Percentiles rank a stretch among this genome's conserved stretches.
Evolutionary conservation across 164 flowering plant genomes (phyloP).

Genomic region (Vitis cinerea): DNA sequence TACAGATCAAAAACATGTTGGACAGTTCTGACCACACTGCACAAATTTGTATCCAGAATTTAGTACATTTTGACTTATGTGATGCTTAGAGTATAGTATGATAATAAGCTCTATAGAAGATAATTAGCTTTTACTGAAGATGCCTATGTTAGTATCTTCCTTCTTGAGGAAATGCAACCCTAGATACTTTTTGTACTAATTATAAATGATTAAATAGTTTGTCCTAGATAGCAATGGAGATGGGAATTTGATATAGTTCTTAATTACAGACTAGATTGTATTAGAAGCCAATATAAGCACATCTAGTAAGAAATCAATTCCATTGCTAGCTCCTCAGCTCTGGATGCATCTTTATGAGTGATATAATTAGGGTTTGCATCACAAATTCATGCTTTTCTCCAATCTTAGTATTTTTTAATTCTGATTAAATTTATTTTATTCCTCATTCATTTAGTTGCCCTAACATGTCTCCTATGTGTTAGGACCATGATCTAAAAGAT

Average conservation of each 20-base stretch:
- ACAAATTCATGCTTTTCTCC: background rate
- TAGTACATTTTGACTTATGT: too few relatives aligned
- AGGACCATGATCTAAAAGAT: background rate
- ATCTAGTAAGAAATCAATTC: constrained; percentile 4
- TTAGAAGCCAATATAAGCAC: background rate
- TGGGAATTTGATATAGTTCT: background rate
- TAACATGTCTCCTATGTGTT: background rate
- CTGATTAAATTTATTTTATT: background rate
- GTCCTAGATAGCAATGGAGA: background rate
- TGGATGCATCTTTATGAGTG: background rate
- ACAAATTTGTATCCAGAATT: too few relatives aligned
- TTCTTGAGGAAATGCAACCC: background rate
- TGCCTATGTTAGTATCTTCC: background rate
- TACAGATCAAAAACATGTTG: too few relatives aligned
- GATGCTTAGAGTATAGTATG: too few relatives aligned
- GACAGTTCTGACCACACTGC: too few relatives aligned
- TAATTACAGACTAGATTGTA: background rate
- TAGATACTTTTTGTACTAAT: background rate
- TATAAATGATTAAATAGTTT: background rate
- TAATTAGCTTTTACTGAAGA: background rate
- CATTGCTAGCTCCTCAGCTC: background rate
- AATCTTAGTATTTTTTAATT: background rate
- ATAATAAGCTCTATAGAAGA: too few relatives aligned
- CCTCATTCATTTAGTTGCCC: background rate
- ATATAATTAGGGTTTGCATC: background rate